These are phyloP conservation scores for Teunomyces kruisii DNA, from an alignment of 805 yeast species.

Conservation along the genomic window DNA sequence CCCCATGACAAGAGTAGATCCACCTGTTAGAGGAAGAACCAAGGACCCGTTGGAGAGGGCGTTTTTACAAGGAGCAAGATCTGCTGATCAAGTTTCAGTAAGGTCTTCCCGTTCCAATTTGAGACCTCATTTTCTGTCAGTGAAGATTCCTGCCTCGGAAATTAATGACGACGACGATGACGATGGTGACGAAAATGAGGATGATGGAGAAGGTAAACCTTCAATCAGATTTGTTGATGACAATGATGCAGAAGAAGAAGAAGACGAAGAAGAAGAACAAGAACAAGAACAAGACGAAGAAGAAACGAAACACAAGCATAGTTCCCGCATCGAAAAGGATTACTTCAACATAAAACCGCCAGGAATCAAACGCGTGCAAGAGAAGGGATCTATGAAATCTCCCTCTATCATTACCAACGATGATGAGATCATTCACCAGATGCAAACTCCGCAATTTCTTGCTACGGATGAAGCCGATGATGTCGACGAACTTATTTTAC, in stretches of 20 bases:
- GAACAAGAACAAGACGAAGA: conserved; percentile 12
- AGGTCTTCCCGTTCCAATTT: conserved; percentile 37
- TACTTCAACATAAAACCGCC: conserved; percentile 13
- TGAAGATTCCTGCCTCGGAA: conserved; percentile 66
- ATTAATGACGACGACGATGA: conserved; percentile 69
- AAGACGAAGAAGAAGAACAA: conserved; percentile 9
- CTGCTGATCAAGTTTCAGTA: conserved; percentile 29
- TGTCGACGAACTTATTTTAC: not conserved
- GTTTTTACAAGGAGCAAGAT: conserved; percentile 3
- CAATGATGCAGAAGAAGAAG: conserved; percentile 23
- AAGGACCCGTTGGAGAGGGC: not conserved
- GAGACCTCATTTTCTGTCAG: conserved; percentile 68
- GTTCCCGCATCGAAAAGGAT: not conserved
- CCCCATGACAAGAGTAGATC: not conserved
- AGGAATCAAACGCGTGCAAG: conserved; percentile 20
- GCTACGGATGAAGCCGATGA: conserved; percentile 19
- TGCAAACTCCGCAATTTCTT: conserved; percentile 34
- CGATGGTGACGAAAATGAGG: conserved; percentile 19
- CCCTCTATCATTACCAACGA: conserved; percentile 38
- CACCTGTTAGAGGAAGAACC: not conserved
- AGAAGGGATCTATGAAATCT: conserved; percentile 16
- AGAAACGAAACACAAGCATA: not conserved
- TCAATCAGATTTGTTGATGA: conserved; percentile 61
- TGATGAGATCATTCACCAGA: conserved; percentile 34
- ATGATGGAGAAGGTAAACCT: conserved; percentile 40